These are phyloP conservation scores for Melaleuca alternifolia DNA, from an alignment of 345 rosid genomes.

Conservation along the genomic window DNA sequence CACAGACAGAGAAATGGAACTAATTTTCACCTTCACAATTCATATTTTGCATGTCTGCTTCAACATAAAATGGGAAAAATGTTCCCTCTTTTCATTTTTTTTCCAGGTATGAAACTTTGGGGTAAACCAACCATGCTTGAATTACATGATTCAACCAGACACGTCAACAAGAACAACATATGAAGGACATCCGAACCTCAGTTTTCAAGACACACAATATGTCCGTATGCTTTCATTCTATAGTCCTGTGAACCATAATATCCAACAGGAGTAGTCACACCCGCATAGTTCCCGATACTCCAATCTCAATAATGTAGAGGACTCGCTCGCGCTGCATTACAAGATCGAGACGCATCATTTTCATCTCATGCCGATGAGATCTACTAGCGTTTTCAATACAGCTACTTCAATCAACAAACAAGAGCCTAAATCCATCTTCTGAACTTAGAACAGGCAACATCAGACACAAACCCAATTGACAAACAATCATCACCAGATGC, in stretches of 20 bases:
- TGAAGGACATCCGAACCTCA: not conserved
- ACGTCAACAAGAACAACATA: accelerated
- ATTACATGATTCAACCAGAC: not conserved
- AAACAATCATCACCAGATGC: not conserved
- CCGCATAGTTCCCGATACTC: not conserved
- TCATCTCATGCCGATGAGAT: not conserved
- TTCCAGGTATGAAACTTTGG: not conserved
- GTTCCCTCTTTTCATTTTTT: not conserved
- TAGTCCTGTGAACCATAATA: not conserved
- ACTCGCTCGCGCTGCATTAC: not conserved
- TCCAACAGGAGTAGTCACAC: too few species aligned
- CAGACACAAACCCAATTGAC: not conserved
- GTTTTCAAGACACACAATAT: not conserved
- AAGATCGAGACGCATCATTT: not conserved
- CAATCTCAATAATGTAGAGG: not conserved
- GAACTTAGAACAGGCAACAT: not conserved
- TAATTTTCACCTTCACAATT: not conserved
- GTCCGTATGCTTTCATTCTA: not conserved
- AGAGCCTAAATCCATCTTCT: not conserved
- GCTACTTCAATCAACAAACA: not conserved
- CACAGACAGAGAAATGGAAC: not conserved
- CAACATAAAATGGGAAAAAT: not conserved
- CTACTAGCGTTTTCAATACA: not conserved
- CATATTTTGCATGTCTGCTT: not conserved
- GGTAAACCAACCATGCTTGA: not conserved